Evolutionary conservation across 2,329 filamentous ascomycete genomes (phyloP).

Genomic region (Cytospora leucostoma): DNA sequence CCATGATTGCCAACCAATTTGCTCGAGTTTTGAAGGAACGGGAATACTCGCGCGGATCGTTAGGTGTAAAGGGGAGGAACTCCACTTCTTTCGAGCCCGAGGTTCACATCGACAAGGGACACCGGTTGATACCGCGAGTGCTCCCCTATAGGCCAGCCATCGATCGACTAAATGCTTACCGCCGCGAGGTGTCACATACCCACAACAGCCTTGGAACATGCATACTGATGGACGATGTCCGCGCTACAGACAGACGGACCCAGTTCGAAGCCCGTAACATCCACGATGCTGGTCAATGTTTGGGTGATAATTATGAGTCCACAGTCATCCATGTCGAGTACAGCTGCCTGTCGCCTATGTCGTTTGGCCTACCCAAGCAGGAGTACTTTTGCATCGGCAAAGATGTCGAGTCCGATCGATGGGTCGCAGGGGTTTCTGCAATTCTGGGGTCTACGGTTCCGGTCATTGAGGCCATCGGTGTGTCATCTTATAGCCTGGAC

Average conservation of each 20-base stretch:
- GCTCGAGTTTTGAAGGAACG: constrained; percentile 1
- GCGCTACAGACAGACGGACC: constrained; percentile 24
- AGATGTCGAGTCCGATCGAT: constrained; percentile 30
- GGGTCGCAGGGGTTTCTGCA: not conserved
- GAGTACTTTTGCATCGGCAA: constrained; percentile 40
- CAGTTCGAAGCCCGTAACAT: constrained; percentile 30
- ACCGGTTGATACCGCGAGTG: constrained; percentile 42
- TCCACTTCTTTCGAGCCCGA: constrained; percentile 40
- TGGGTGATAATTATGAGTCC: not conserved
- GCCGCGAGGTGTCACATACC: constrained; percentile 38
- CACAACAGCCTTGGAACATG: constrained; percentile 39
- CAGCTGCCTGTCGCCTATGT: constrained; percentile 40
- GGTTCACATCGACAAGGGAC: constrained; percentile 40
- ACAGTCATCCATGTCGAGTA: constrained; percentile 39
- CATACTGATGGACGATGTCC: constrained; percentile 33
- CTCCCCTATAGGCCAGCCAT: constrained; percentile 43
- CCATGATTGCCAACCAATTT: not conserved
- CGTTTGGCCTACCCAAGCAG: constrained; percentile 23
- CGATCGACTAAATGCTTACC: constrained; percentile 41
- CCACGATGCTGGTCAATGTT: not conserved
- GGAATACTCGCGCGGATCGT: not conserved
- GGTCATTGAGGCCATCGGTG: not conserved
- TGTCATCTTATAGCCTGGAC: not conserved
- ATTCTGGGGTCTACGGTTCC: not conserved
- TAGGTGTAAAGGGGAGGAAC: constrained; percentile 13